phyloP scores from a whole-genome alignment of 2,329 filamentous ascomycete species.

The Phyllosticta paracitricarpa region DNA sequence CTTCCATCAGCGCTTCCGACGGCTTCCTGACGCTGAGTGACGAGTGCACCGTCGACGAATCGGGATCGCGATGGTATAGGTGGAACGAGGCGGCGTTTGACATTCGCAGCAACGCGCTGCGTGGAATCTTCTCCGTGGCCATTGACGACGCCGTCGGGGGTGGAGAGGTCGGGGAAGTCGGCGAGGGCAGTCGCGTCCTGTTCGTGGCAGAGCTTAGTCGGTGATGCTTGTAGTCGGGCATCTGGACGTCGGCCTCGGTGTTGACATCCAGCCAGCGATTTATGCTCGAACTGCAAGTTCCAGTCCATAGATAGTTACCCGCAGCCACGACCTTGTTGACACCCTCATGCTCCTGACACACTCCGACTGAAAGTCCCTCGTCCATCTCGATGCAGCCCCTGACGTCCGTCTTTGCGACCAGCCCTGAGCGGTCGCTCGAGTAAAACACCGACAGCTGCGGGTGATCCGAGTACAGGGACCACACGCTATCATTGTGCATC shows the following conservation, averaged over 20 bases:
- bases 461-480: slow-evolving; percentile 86
- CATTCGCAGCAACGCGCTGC: slow-evolving; percentile 67
- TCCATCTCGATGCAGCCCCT: slow-evolving; percentile 67
- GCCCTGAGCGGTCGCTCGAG: slow-evolving; percentile 81
- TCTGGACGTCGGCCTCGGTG: slow-evolving; percentile 59
- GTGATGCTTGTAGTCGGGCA: slow-evolving; percentile 37
- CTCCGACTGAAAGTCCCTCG: slow-evolving; percentile 79
- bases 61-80: slow-evolving; percentile 44
- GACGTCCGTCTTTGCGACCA: slow-evolving; percentile 94
- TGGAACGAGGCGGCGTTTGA: slow-evolving; percentile 78
- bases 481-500: slow-evolving; percentile 98
- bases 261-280: slow-evolving; percentile 86
- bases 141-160: slow-evolving; percentile 24
- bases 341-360: slow-evolving; percentile 83
- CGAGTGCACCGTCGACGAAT: slow-evolving; percentile 45
- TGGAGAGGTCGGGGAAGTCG: slow-evolving; percentile 26
- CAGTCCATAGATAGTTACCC: slow-evolving; percentile 77
- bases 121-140: slow-evolving; percentile 58
- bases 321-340: slow-evolving; percentile 55
- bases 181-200: slow-evolving; percentile 30
- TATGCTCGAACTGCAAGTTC: slow-evolving; percentile 81
- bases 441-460: slow-evolving; percentile 84
- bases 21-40: slow-evolving; percentile 44
- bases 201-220: slow-evolving; percentile 42
- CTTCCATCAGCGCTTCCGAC: slow-evolving; percentile 44